A percentile compares a stretch with the other conserved stretches of the same genome.
phyloP scores from a whole-genome alignment of 257 asterid genomes.

The Thymus quinquecostatus region DNA sequence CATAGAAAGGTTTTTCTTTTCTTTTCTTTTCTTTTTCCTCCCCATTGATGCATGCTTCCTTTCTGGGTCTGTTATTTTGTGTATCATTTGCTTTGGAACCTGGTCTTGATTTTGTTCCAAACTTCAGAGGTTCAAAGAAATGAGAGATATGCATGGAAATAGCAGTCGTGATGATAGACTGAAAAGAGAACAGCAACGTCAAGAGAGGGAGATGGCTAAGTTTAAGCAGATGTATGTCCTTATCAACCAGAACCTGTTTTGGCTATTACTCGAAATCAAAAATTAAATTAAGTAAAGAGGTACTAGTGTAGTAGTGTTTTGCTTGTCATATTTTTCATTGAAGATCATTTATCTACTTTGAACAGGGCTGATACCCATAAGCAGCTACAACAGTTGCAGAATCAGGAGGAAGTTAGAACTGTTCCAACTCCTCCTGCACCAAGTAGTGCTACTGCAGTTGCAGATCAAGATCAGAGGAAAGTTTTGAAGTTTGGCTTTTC shows the following conservation, averaged over 20 bases:
- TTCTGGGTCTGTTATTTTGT: constrained; percentile 27
- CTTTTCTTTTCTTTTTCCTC: too few species aligned
- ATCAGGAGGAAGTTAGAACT: constrained; percentile 53
- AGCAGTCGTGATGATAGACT: constrained; percentile 95
- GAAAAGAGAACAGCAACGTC: constrained; percentile 93
- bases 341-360: constrained; percentile 18
- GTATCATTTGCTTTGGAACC: constrained; percentile 1
- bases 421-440: constrained; percentile 40
- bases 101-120: constrained; percentile 12
- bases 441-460: constrained; percentile 77
- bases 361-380: constrained; percentile 81
- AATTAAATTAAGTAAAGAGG: constrained; percentile 1
- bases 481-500: constrained; percentile 88
- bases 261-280: not conserved
- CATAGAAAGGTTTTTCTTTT: constrained; percentile 76
- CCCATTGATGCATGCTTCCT: constrained; percentile 23
- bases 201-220: constrained; percentile 91
- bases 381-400: constrained; percentile 72
- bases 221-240: constrained; percentile 70
- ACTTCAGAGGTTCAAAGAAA: constrained; percentile 90
- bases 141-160: constrained; percentile 99
- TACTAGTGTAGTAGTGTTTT: not conserved
- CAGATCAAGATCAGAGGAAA: constrained; percentile 91
- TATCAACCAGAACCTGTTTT: constrained; percentile 19
- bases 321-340: not conserved